Evolutionary conservation across 108 stramenopile species (phyloP), one percentile per base, ranked within the genome.

Genomic region (Cyclotella baltica): DNA sequence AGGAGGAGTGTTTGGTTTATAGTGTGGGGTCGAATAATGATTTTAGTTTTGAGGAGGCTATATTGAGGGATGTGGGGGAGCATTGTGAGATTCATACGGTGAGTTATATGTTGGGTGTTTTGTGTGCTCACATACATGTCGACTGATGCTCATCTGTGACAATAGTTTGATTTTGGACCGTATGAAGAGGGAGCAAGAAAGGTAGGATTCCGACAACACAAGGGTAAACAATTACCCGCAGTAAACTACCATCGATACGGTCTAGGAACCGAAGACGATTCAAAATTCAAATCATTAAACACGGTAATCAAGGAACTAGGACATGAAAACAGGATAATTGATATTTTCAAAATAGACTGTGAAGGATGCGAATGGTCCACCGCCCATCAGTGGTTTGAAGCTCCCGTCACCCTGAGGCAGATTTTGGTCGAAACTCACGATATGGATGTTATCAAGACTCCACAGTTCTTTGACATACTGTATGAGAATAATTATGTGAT

Each of bases 361-460:
- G 51, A 52, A n/a, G 51, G 69, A 0, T 70, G 69, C 22, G 69
- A 70, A 4, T 70, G 69, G 69, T 55, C 46, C 2, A 33, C 51
- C 6, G 27, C 25, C 15, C 9, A 15, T 9, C 23, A 70, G 25
- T 70, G 53, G 69, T 40, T 89, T 18, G 18, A 36, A 5, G 10
- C 16, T 10, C 57, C 22, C 11, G 46, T 81, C 8, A 51, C 68
- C 0, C 18, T 85, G 6, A 70, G 89, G 0, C 89, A 89, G 65
- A 78, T 89, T 62, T 53, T 86, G 37, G 68, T 89, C 6, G 89
- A 89, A 76, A 66, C 78, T 0, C 88, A 89, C 56, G 15, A 67
- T 3, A 56, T 67, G 3, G 65, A 72, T 6, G 73, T 80, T 16
- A 18, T 61, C 4, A 55, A 33, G 2, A 72, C 57, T 18, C 57